Base-by-base conservation (phyloP, 108 stramenopile species). In the Epithemia pelagica region DNA sequence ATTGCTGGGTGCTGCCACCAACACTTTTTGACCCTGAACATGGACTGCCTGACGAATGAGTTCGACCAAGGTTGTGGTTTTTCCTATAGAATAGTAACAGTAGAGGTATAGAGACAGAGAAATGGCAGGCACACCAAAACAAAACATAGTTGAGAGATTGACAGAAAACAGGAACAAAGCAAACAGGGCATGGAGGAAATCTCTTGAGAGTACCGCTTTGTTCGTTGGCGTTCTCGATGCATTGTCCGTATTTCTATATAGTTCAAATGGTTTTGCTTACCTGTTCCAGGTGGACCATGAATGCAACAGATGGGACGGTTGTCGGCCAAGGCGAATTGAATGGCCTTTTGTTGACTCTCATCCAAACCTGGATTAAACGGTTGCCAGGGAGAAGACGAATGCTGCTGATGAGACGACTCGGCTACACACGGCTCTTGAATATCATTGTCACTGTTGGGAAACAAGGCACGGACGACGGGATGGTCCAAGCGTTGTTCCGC, bases 1-100 rank as follows among this genome's bases (percentile, higher is more conserved):
- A 83, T 99, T 99, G 62, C 94, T 96, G n/a, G 98, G 97, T 54
- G 97, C 98, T 24, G 94, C 87, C 5, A 97, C 97, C 51, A 99
- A 80, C 0, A 99, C 91, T 68, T 82, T 82, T 75, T 82, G 77
- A 10, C 76, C 66, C 54, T 80, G 78, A 3, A 64, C 52, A 31
- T 78, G 74, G 1, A 95, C 94, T 26, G 89, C 91, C 64, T 94
- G 94, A 20, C 78, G 79, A 66, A 98, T 91, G 52, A 97, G 70
- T 68, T 96, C 95, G 5, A 92, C 90, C 19, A 95, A 78, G 26
- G 90, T 88, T 54, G 84, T 91, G 7, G 94, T 92, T 63, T 90
- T 95, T 3, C 92, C 89, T 46, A 15, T 58, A 76, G 84, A 7
- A 54, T 53, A 32, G 27, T 32, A 5, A 57, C 29, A 68, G 29